Evolutionary conservation across 75 land plant genomes (phyloP).

Genomic region (Cupressus sempervirens): DNA sequence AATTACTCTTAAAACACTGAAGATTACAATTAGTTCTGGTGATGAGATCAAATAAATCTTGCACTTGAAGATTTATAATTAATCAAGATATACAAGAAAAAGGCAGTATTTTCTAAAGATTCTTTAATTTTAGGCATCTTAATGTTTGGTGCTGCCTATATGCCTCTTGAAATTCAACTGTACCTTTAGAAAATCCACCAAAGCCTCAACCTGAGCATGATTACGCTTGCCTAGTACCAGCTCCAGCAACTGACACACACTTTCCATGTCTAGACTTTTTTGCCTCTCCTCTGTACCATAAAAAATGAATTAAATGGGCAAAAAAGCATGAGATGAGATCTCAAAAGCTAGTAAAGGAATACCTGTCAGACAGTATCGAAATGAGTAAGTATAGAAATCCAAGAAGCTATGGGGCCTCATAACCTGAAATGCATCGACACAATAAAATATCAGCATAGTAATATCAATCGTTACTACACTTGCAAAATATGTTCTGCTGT

Average conservation of each 20-base stretch:
- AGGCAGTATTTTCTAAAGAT: too few relatives aligned
- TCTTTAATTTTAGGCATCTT: too few relatives aligned
- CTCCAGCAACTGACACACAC: conserved; percentile 71
- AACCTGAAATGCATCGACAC: conserved; percentile 34
- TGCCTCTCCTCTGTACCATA: conserved; percentile 56
- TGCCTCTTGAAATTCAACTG: not conserved
- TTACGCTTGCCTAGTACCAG: conserved; percentile 67
- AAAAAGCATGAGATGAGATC: not conserved
- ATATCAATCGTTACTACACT: not conserved
- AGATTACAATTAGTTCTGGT: too few relatives aligned
- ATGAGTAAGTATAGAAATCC: conserved; percentile 75
- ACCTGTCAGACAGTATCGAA: conserved; percentile 93
- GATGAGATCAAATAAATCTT: too few relatives aligned
- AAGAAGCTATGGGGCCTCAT: conserved; percentile 53
- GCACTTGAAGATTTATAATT: too few relatives aligned
- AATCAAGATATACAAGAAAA: too few relatives aligned
- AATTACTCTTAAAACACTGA: too few relatives aligned
- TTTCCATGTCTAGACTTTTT: conserved; percentile 85
- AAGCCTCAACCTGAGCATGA: conserved; percentile 55
- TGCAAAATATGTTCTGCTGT: not conserved
- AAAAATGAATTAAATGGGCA: not conserved
- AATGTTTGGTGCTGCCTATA: too few relatives aligned
- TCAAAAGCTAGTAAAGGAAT: conserved; percentile 8
- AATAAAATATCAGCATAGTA: not conserved
- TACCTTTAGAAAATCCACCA: conserved; percentile 79